A percentile compares a stretch with the other conserved stretches of the same genome.
phyloP scores from a whole-genome alignment of 1,139 yeast species.

The Debaryomyces sp. region DNA sequence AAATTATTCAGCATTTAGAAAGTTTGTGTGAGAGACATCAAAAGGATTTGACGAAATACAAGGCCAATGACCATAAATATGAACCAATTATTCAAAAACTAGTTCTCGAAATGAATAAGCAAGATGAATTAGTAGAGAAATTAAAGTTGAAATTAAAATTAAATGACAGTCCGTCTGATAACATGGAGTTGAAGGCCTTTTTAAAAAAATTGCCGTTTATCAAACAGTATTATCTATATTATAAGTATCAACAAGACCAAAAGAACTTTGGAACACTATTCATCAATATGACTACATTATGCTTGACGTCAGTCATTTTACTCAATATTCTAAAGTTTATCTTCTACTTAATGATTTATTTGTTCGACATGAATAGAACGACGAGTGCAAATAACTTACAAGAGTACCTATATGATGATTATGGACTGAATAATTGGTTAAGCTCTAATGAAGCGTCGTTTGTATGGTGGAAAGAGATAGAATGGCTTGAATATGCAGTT shows the following conservation, averaged over 20 bases:
- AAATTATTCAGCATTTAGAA: constrained; percentile 23
- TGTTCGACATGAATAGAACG: constrained; percentile 1
- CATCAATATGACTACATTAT: constrained; percentile 25
- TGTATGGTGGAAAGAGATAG: constrained; percentile 40
- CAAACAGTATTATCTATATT: constrained; percentile 33
- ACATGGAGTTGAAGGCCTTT: constrained; percentile 17
- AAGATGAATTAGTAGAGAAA: constrained; percentile 24
- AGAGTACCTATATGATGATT: constrained; percentile 27
- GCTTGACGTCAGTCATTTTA: constrained; percentile 25
- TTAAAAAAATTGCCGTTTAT: constrained; percentile 33
- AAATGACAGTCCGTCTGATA: constrained; percentile 7
- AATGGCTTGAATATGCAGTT: constrained; percentile 34
- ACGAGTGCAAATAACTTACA: background rate
- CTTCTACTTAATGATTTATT: constrained; percentile 17
- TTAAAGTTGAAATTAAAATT: constrained; percentile 24
- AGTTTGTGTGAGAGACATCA: constrained; percentile 27
- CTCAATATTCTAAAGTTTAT: constrained; percentile 20
- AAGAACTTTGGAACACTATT: constrained; percentile 23
- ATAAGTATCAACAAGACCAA: constrained; percentile 29
- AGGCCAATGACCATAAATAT: constrained; percentile 17
- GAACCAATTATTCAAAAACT: constrained; percentile 20
- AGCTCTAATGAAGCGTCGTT: constrained; percentile 15
- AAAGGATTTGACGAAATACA: constrained; percentile 19
- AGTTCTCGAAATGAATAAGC: constrained; percentile 21
- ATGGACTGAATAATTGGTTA: constrained; percentile 15